Percentiles rank a stretch among this genome's conserved stretches.
Conservation (phyloP, 169 alveolate species). For the Plasmodium reichenowi region DNA sequence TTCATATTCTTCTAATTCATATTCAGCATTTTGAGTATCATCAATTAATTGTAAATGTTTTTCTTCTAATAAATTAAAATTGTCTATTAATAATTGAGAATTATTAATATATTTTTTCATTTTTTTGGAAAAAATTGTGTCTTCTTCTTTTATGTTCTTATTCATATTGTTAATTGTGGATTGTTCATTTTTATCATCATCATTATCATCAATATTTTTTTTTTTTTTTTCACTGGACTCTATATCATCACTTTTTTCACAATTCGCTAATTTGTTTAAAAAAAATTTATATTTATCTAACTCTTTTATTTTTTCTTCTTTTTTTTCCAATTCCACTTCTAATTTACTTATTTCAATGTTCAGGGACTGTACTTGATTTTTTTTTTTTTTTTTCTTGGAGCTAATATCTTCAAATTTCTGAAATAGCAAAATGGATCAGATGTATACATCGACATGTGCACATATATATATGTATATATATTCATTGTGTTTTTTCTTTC, state of each 20-base stretch:
- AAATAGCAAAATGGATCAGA: background rate
- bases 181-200: background rate
- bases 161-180: background rate
- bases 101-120: constrained; percentile 61
- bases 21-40: constrained; percentile 69
- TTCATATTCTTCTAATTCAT: constrained; percentile 63
- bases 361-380: constrained; percentile 48
- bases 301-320: constrained; percentile 73
- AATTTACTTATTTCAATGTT: constrained; percentile 71
- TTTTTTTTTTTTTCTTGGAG: constrained; percentile 48
- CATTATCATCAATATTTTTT: constrained; percentile 15
- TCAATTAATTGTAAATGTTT: constrained; percentile 66
- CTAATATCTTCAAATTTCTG: constrained; percentile 63
- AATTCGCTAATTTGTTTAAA: constrained; percentile 58
- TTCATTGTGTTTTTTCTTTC: too few relatives aligned
- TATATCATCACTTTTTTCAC: constrained; percentile 20
- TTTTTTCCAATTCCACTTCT: constrained; percentile 57
- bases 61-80: constrained; percentile 66
- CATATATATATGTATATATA: background rate
- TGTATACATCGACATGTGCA: background rate
- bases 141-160: background rate
- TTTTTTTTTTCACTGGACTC: constrained; percentile 4
- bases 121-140: constrained; percentile 5
- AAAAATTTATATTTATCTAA: constrained; percentile 57
- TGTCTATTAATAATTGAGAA: constrained; percentile 45